Evolutionary conservation across 768 basidiomycete species (phyloP).

Genomic region (Trametes cingulata): DNA sequence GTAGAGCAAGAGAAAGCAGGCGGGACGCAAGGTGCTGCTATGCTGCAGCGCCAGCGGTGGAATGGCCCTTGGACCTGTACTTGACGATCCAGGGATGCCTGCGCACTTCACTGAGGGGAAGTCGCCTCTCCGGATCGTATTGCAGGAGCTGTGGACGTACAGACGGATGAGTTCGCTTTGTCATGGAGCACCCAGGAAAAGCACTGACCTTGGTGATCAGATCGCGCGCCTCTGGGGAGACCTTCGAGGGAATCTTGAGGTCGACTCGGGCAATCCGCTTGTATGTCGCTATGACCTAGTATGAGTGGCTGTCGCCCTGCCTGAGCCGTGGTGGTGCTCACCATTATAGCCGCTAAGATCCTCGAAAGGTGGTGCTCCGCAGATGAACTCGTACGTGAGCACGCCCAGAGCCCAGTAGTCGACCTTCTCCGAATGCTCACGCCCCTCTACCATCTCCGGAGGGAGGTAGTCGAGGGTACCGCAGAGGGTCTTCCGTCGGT

Average conservation of each 20-base stretch:
- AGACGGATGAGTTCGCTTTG: background rate
- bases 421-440: slow-evolving; percentile 86
- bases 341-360: slow-evolving; percentile 77
- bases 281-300: slow-evolving; percentile 69
- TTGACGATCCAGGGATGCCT: slow-evolving; percentile 86
- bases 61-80: slow-evolving; percentile 52
- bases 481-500: slow-evolving; percentile 86
- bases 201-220: slow-evolving; percentile 44
- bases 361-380: slow-evolving; percentile 85
- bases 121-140: slow-evolving; percentile 74
- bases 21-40: background rate
- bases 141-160: slow-evolving; percentile 65
- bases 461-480: slow-evolving; percentile 97
- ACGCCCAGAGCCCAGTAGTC: slow-evolving; percentile 98
- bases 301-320: slow-evolving; percentile 7
- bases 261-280: slow-evolving; percentile 88
- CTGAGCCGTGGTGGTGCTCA: slow-evolving; percentile 36
- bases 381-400: slow-evolving; percentile 93
- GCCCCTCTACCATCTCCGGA: slow-evolving; percentile 97
- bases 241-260: slow-evolving; percentile 46
- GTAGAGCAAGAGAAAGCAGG: background rate
- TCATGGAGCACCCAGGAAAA: background rate
- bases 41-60: slow-evolving; percentile 15
- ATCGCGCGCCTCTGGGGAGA: slow-evolving; percentile 47
- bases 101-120: slow-evolving; percentile 73